Evolutionary conservation across 2,329 filamentous ascomycete genomes (phyloP), one percentile per base, ranked within the genome.

Genomic region (Rachicladosporium sp.): DNA sequence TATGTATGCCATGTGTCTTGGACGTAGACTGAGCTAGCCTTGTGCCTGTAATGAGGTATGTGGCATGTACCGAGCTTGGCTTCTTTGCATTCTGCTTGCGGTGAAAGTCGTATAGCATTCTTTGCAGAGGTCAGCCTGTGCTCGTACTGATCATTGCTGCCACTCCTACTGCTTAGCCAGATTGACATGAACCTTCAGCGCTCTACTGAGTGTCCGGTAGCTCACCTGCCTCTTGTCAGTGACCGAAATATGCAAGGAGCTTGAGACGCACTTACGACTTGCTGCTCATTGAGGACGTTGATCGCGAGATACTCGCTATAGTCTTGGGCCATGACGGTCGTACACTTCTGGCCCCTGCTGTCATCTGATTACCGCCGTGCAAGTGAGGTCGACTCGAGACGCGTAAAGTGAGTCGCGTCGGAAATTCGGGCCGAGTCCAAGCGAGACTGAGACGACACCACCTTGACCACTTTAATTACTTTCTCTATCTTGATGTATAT

Each of bases 61-160:
- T 95, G 33, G 89, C 91, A 63, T 93, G 76, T n/a, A 95, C 69
- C 19, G 77, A 80, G 13, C 76, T 73, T 0, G 82, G 71, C 44
- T 78, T 81, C 59, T 81, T 84, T 40, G 67, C 70, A 60, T 87
- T 93, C 57, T 93, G 82, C 41, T 70, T 74, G 46, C 72, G 70
- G 59, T 95, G 76, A 50, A 93, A 96, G 27, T 93, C 83, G 61
- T 76, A 93, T 10, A 88, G 76, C 74, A 91, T 93, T 59, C 81
- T 93, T 31, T 1, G 29, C 2, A 12, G 47, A 43, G 4, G 35
- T 61, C 11, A 58, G 55, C 12, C 41, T 15, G 32, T 29, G 21
- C 35, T n/a, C 32, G 23, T 32, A 6, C 29, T 8, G 23, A 27
- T 27, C 23, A 27, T 27, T 35, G 9, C 8, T 27, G 23, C 31